Percentiles rank a stretch among this genome's conserved stretches.
phyloP scores from a whole-genome alignment of 208 protist genomes.

The Wallacemonas rigidus region DNA sequence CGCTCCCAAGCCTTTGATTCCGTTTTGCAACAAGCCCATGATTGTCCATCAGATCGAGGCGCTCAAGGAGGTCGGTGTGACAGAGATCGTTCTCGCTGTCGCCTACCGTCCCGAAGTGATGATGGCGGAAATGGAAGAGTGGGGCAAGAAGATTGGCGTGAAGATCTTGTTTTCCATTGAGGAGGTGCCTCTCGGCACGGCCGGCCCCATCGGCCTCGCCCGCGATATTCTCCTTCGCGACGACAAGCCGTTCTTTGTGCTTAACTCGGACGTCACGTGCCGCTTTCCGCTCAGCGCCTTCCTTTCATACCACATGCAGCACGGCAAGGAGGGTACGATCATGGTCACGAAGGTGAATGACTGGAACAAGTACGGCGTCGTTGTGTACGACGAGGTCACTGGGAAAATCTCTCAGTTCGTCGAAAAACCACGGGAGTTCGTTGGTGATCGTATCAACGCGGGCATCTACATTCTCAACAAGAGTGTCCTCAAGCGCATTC shows the following conservation, averaged over 20 bases:
- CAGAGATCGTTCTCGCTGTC: conserved; percentile 96
- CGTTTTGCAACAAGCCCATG: conserved; percentile 98
- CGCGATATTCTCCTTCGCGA: conserved; percentile 86
- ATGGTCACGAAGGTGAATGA: conserved; percentile 96
- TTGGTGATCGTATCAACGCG: conserved; percentile 97
- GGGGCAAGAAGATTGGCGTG: conserved; percentile 87
- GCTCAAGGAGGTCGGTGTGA: conserved; percentile 90
- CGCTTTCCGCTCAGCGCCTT: conserved; percentile 95
- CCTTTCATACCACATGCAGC: conserved; percentile 93
- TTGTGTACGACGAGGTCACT: conserved; percentile 90
- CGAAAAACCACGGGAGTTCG: conserved; percentile 96
- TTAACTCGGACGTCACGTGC: conserved; percentile 98
- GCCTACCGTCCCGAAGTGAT: conserved; percentile 97
- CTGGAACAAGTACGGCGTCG: conserved; percentile 98
- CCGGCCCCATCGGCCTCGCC: conserved; percentile 96
- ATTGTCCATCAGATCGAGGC: conserved; percentile 98
- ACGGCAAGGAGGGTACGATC: conserved; percentile 97
- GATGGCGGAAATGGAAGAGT: conserved; percentile 91
- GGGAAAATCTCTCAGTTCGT: conserved; percentile 93
- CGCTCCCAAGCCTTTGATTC: conserved; percentile 96
- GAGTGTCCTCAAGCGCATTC: conserved; percentile 94
- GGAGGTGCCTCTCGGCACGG: conserved; percentile 96
- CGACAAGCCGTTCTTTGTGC: conserved; percentile 96
- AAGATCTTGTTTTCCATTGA: conserved; percentile 96
- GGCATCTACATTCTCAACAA: conserved; percentile 98